phyloP scores from a whole-genome alignment of 345 rosid genomes.

The Hypericum androsaemum region DNA sequence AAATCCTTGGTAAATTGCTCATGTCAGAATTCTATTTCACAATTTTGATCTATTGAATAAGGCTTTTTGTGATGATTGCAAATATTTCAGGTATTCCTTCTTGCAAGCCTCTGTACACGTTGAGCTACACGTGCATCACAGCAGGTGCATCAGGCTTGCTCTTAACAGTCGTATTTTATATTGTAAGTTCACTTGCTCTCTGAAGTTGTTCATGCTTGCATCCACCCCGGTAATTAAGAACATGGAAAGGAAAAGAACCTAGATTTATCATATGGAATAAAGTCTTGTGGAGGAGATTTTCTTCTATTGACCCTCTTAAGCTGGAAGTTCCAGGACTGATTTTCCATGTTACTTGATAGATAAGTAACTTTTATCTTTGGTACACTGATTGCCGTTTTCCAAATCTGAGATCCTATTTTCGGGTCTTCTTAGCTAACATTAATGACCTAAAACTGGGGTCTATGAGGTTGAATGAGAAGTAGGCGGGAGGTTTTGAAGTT shows the following conservation, averaged over 20 bases:
- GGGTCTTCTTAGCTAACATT: too few relatives aligned
- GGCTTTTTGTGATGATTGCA: not conserved
- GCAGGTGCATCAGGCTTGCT: conserved; percentile 48
- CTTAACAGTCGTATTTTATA: conserved; percentile 32
- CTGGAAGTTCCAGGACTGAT: too few relatives aligned
- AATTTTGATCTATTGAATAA: not conserved
- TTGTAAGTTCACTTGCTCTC: conserved; percentile 23
- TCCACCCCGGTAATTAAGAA: too few relatives aligned
- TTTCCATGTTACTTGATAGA: too few relatives aligned
- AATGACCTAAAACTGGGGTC: not conserved
- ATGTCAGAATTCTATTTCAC: not conserved
- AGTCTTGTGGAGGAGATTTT: too few relatives aligned
- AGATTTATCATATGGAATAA: too few relatives aligned
- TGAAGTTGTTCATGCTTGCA: not conserved
- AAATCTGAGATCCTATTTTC: too few relatives aligned
- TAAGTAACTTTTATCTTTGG: too few relatives aligned
- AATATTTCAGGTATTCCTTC: conserved; percentile 40
- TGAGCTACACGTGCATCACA: conserved; percentile 45
- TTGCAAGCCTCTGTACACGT: conserved; percentile 42
- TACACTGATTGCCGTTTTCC: too few relatives aligned
- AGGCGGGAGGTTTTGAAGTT: not conserved
- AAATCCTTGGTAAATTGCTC: conserved; percentile 30
- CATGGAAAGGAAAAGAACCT: too few relatives aligned
- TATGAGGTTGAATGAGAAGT: not conserved
- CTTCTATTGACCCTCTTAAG: too few relatives aligned